A percentile compares a stretch with the other conserved stretches of the same genome.
phyloP scores from a whole-genome alignment of 2,329 filamentous ascomycete species.

The Juglanconis sp. region DNA sequence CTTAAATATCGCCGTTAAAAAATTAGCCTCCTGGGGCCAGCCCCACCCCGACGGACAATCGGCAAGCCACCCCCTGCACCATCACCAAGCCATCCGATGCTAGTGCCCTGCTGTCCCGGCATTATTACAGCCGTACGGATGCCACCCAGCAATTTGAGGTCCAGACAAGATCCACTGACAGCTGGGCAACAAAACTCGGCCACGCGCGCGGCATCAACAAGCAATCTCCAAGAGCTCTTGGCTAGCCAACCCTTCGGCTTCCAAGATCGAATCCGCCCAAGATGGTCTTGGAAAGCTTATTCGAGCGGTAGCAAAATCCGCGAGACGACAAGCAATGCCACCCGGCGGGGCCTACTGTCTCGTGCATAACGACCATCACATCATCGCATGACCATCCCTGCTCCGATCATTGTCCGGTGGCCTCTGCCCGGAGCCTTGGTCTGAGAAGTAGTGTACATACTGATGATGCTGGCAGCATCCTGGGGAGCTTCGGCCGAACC shows the following conservation, averaged over 20 bases:
- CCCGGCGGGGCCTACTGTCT: too few relatives aligned
- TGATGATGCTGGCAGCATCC: too few relatives aligned
- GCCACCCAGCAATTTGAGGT: not conserved
- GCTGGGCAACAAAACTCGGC: not conserved
- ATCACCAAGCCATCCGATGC: not conserved
- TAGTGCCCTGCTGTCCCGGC: not conserved
- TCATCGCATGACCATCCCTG: not conserved
- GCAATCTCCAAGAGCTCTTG: not conserved
- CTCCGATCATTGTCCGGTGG: not conserved
- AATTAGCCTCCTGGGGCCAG: slow-evolving; percentile 2
- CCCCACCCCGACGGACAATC: not conserved
- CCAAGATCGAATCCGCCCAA: not conserved
- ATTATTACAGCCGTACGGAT: too few relatives aligned
- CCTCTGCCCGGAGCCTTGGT: not conserved
- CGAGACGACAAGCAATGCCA: not conserved
- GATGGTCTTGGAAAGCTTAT: not conserved
- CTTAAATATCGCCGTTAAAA: slow-evolving; percentile 10
- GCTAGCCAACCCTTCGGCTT: not conserved
- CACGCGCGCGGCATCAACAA: not conserved
- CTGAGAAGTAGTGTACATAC: not conserved
- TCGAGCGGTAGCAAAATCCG: too few relatives aligned
- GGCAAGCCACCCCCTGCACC: not conserved
- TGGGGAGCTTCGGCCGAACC: too few relatives aligned
- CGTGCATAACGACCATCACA: not conserved
- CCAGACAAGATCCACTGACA: not conserved